These are phyloP conservation scores for Talaromyces sp. DNA, from an alignment of 2,329 filamentous ascomycete genomes.

Conservation along the genomic window DNA sequence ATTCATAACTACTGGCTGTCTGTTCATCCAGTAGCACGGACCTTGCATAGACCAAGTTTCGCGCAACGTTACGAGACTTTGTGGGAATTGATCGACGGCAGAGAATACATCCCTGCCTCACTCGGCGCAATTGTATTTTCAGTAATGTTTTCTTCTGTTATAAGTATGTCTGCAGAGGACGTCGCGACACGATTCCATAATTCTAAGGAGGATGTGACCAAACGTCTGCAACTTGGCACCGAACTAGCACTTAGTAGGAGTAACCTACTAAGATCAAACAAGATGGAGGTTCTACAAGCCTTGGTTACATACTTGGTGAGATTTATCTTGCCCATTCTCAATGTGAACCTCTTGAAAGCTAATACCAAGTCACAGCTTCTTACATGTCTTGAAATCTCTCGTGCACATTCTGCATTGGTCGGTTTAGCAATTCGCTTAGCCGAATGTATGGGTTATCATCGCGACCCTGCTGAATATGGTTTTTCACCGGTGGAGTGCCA, in stretches of 20 bases:
- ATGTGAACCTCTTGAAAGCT: not conserved
- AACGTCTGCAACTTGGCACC: constrained; percentile 59
- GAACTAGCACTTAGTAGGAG: constrained; percentile 63
- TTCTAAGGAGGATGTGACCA: constrained; percentile 46
- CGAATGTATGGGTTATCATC: constrained; percentile 70
- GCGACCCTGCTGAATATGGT: constrained; percentile 62
- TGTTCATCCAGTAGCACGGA: constrained; percentile 62
- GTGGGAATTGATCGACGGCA: constrained; percentile 55
- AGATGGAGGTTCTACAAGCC: constrained; percentile 66
- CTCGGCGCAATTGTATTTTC: constrained; percentile 65
- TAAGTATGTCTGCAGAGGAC: constrained; percentile 56
- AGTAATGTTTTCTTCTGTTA: constrained; percentile 60
- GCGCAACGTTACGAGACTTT: constrained; percentile 59
- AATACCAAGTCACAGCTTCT: constrained; percentile 49
- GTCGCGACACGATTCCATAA: constrained; percentile 31
- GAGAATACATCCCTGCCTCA: constrained; percentile 57
- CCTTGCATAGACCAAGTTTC: constrained; percentile 62
- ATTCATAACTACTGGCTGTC: constrained; percentile 61
- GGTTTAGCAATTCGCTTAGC: constrained; percentile 70
- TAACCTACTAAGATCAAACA: constrained; percentile 64
- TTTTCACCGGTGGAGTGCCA: constrained; percentile 63
- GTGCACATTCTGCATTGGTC: constrained; percentile 66
- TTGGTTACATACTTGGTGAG: constrained; percentile 68
- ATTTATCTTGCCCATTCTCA: not conserved
- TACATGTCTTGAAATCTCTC: constrained; percentile 63